Base-by-base conservation (phyloP, 306 rosid genomes). In the Rosa persica region DNA sequence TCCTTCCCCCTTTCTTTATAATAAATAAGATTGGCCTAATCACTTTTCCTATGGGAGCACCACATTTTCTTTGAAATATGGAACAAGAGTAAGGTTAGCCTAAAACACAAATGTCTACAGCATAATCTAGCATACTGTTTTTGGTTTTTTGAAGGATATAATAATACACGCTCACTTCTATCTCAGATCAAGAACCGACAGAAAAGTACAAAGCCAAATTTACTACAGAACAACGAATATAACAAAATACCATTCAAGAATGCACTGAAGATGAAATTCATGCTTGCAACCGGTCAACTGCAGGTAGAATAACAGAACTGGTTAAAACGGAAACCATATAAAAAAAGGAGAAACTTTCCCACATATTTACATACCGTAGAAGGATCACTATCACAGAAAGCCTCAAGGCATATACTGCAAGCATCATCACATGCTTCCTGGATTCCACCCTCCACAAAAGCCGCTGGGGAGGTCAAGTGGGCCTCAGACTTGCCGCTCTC, bases 361-460 rank as follows among this genome's bases (percentile, higher is more conserved):
- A 80, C 61, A 69, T 36, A 16, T 70, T 65, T 57, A 34, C 6
- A 6, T 84, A 95, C 98, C 82, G 98, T 86, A 0, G 98, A 91
- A 78, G 98, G 98, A 88, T 95, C 97, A 78, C 91, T 95, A 4
- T 92, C 92, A 72, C 86, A 84, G 75, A 95, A 95, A 49, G 73
- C 90, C 71, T 95, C 98, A 55, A 95, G 97, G 75, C 98, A 95
- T 80, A 95, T 95, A 80, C 98, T 95, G 84, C 98, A 95, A 79
- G 98, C 83, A 83, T 92, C 98, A 76, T 91, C 98, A 77, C 97
- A 95, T 36, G 98, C 97, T 7, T 95, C 98, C 87, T 91, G 98
- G 66, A 95, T 88, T 82, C 98, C 98, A 54, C 98, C 98, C 84
- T 95, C 98, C 25, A 95, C 98, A 81, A 95, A 95, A 76, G 98